A percentile compares a stretch with the other conserved stretches of the same genome.
Evolutionary conservation across 805 yeast species (phyloP).

Genomic region (Saccharomycopsis vini): DNA sequence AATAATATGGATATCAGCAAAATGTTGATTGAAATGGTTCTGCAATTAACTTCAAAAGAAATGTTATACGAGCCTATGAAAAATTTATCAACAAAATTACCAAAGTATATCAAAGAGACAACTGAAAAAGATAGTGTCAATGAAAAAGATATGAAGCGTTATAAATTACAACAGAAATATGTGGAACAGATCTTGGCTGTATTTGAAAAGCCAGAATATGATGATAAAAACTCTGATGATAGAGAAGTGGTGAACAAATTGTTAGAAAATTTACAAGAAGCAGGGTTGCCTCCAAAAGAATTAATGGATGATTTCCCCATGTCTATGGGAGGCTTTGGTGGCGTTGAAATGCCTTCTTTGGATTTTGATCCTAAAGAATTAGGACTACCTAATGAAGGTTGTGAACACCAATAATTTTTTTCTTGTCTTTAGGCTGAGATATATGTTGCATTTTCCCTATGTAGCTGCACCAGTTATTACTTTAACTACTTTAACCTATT

Average conservation of each 20-base stretch:
- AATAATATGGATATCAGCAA: slow-evolving; percentile 53
- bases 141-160: slow-evolving; percentile 42
- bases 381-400: slow-evolving; percentile 4
- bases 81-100: slow-evolving; percentile 66
- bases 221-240: slow-evolving; percentile 34
- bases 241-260: slow-evolving; percentile 46
- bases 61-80: slow-evolving; percentile 83
- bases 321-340: slow-evolving; percentile 27
- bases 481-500: too few relatives aligned
- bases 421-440: neutral
- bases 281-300: slow-evolving; percentile 77
- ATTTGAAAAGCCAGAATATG: slow-evolving; percentile 59
- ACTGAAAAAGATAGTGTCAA: slow-evolving; percentile 31
- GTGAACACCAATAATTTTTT: slow-evolving; percentile 14
- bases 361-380: slow-evolving; percentile 16
- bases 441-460: too few relatives aligned
- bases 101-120: slow-evolving; percentile 56
- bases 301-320: slow-evolving; percentile 45
- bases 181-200: slow-evolving; percentile 52
- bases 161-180: slow-evolving; percentile 51
- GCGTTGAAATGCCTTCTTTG: slow-evolving; percentile 33
- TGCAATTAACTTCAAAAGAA: slow-evolving; percentile 75
- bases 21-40: slow-evolving; percentile 62
- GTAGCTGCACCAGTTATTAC: too few relatives aligned
- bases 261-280: slow-evolving; percentile 60